Percentiles rank a stretch among this genome's conserved stretches.
phyloP scores from a whole-genome alignment of 345 rosid species.

The Rhodomyrtus tomentosa region DNA sequence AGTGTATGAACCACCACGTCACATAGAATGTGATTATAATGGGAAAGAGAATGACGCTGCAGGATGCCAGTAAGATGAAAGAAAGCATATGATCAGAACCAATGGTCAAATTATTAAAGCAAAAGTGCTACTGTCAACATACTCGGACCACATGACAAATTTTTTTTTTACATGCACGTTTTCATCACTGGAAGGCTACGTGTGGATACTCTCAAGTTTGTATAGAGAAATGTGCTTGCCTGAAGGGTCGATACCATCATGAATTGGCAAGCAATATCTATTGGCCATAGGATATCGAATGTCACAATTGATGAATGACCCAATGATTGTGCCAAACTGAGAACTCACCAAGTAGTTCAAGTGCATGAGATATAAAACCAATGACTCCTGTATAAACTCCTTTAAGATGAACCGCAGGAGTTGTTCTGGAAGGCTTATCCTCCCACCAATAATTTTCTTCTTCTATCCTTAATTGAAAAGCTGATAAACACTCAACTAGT shows the following conservation, averaged over 20 bases:
- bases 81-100: neutral
- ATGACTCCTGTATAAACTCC: neutral
- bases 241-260: neutral
- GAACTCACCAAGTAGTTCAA: neutral
- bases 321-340: neutral
- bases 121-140: neutral
- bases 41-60: slow-evolving; percentile 94
- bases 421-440: neutral
- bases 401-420: neutral
- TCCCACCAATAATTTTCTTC: neutral
- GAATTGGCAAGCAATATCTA: neutral
- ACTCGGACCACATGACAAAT: neutral
- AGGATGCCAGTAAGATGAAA: slow-evolving; percentile 12
- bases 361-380: neutral
- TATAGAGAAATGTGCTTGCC: neutral
- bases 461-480: neutral
- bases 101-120: neutral
- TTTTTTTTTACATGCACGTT: neutral
- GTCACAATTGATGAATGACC: neutral
- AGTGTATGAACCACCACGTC: slow-evolving; percentile 99
- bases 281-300: neutral
- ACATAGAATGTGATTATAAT: slow-evolving; percentile 89
- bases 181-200: neutral
- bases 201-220: neutral
- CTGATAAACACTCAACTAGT: neutral